Base-by-base conservation (phyloP, 2,329 filamentous ascomycete genomes). In the Apiospora rasikravindrae region DNA sequence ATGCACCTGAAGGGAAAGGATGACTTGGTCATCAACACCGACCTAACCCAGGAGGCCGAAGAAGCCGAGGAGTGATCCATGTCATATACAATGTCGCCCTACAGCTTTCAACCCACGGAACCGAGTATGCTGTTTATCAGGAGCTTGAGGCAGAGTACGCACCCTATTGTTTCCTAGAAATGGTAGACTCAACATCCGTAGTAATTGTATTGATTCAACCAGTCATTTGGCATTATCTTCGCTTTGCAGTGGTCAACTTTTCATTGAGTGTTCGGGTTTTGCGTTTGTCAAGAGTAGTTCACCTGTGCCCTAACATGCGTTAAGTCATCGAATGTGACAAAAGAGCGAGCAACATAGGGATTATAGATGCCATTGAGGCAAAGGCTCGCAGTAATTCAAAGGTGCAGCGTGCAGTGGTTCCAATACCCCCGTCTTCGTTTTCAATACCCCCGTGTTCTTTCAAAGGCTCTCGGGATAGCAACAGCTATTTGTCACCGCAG, bases 11-110 rank as follows among this genome's bases (percentile, higher is more conserved):
- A 79, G 75, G 82, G 83, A 64, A 85, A 82, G 77, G 86, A 88
- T 67, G 86, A 89, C 73, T 75, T 88, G 76, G 83, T 88, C 67
- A 85, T 88, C 75, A 86, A 86, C 71, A 88, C 86, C 2, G 84
- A 87, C 76, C 78, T 87, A 77, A 78, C 73, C 1, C 74, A 72
- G 69, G 71, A 74, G n/a, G 66, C 40, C 19, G 66, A 68, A 14
- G 66, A 68, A 47, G 40, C 14, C 14, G 66, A 68, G 1, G 66
- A 33, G 44, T 68, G 42, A 47, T 45, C 8, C 42, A n/a, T 68
- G 3, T 11, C 66, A 47, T 10, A 22, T 33, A 22, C 29, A 22
- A 40, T 64, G 2, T 40, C 29, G 4, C n/a, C 29, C 33, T 22
- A n/a, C 33, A 37, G 33, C 19, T 40, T 11, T 26, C 49, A 33